These are phyloP conservation scores for Quercus glauca DNA, from an alignment of 306 rosid genomes.

Conservation along the genomic window DNA sequence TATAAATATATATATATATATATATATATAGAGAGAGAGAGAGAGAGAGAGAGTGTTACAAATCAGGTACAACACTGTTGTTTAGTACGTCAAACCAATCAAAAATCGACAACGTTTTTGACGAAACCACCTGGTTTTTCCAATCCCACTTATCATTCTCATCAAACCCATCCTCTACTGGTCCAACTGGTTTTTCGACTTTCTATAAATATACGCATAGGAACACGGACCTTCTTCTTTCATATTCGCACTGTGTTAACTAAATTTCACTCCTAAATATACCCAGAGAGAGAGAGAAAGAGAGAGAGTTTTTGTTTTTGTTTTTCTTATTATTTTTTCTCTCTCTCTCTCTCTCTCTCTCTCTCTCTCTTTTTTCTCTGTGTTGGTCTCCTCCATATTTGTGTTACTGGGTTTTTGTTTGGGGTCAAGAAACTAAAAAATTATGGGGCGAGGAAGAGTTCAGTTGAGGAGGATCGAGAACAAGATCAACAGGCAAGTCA, in stretches of 20 bases:
- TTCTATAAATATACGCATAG: not conserved
- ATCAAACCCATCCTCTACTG: not conserved
- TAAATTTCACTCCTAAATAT: too few species aligned
- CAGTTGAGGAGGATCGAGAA: constrained; percentile 92
- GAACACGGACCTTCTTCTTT: not conserved
- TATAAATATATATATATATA: not conserved
- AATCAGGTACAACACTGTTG: not conserved
- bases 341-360: not conserved
- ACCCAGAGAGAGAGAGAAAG: too few species aligned
- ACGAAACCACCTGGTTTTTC: constrained; percentile 49
- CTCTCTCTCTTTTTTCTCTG: not conserved
- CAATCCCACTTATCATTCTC: constrained; percentile 17
- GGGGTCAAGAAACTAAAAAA: not conserved
- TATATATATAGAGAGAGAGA: too few species aligned
- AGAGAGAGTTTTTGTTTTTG: too few species aligned
- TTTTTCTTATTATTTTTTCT: too few species aligned
- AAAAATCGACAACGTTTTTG: constrained; percentile 45
- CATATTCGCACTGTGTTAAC: not conserved
- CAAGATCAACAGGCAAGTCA: constrained; percentile 87
- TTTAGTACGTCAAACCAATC: constrained; percentile 38
- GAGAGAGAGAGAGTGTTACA: not conserved
- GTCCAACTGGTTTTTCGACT: constrained; percentile 8
- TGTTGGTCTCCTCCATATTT: not conserved
- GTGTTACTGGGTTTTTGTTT: not conserved
- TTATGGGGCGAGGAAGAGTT: constrained; percentile 88